Evolutionary conservation across 2,329 filamentous ascomycete species (phyloP), one percentile per base, ranked within the genome.

Genomic region (Saccharata proteae): DNA sequence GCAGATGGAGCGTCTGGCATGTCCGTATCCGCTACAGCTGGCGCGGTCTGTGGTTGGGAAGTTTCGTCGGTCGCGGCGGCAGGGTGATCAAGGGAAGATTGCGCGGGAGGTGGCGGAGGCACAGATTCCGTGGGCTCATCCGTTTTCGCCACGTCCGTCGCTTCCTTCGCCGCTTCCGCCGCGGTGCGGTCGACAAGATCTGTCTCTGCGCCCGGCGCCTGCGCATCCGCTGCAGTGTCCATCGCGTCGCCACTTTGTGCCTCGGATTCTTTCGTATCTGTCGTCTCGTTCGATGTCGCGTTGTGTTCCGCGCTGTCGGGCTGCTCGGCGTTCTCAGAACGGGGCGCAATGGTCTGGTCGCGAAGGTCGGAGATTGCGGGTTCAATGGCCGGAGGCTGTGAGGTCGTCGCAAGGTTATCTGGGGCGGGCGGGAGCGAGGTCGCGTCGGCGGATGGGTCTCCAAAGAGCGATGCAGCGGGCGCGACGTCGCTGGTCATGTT

Each of bases 401-500:
- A 48, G 13, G 49, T 47, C n/a, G 32, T 16, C 14, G 40, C 37
- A 11, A 44, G 43, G 23, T 43, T 44, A 19, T 46, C 48, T 23
- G 33, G 33, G n/a, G 23, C 22, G 10, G 14, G 8, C 14, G 33
- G 28, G 27, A 59, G 57, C 5, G 61, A 46, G 31, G 57, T 57
- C 13, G 40, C 44, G 21, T 57, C 55, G 16, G 49, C 42, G 30
- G 58, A 49, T 32, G 49, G 52, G 29, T 61, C 55, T 13, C 57
- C 52, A 26, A 64, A 43, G 36, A 58, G 61, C 19, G 58, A 54
- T 13, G 59, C 53, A 16, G 58, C 44, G 4, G 57, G 50, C 16
- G 59, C 58, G 18, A 64, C 62, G 30, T 58, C 60, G 32, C 53
- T 49, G 8, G 56, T 52, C n/a, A 55, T 51, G 41, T 62, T 48